These are phyloP conservation scores for Astrocystis sublimbata DNA, from an alignment of 495 filamentous ascomycete genomes.

Conservation along the genomic window DNA sequence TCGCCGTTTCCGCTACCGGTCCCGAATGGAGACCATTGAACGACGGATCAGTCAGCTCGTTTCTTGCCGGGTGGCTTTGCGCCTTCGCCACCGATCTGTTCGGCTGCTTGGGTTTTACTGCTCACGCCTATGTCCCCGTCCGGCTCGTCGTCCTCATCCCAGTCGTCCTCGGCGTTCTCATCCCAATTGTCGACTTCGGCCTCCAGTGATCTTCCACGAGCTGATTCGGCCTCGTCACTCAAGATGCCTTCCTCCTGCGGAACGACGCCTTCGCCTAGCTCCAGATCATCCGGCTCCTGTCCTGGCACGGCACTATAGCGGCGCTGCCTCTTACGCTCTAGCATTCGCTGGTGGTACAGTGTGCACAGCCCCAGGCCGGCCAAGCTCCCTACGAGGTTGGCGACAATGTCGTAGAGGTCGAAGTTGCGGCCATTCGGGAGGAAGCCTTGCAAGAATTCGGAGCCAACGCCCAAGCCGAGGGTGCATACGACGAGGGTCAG, in stretches of 20 bases:
- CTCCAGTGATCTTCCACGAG: constrained; percentile 52
- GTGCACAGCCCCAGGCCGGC: constrained; percentile 70
- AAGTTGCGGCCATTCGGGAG: constrained; percentile 81
- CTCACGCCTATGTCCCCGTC: constrained; percentile 38
- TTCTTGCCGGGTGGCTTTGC: constrained; percentile 36
- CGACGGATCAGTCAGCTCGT: constrained; percentile 36
- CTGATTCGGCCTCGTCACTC: constrained; percentile 24
- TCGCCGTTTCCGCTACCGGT: constrained; percentile 23
- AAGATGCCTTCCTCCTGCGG: constrained; percentile 56
- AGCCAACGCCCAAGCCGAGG: constrained; percentile 70
- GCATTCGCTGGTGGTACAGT: constrained; percentile 94
- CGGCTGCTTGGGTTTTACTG: constrained; percentile 27
- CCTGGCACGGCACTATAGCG: constrained; percentile 66
- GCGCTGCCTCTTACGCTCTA: constrained; percentile 78
- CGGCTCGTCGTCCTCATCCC: constrained; percentile 63
- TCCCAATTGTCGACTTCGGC: constrained; percentile 83
- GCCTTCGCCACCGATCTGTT: constrained; percentile 28
- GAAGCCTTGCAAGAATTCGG: constrained; percentile 79
- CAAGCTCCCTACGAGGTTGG: constrained; percentile 81
- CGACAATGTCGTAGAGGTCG: constrained; percentile 81
- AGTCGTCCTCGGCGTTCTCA: constrained; percentile 73
- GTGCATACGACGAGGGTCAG: constrained; percentile 83
- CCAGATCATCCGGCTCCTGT: constrained; percentile 51
- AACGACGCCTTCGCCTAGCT: constrained; percentile 56
- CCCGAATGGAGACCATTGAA: neutral